Evolutionary conservation across 495 filamentous ascomycete species (phyloP), one percentile per base, ranked within the genome.

Genomic region (Penicillium arizonense): DNA sequence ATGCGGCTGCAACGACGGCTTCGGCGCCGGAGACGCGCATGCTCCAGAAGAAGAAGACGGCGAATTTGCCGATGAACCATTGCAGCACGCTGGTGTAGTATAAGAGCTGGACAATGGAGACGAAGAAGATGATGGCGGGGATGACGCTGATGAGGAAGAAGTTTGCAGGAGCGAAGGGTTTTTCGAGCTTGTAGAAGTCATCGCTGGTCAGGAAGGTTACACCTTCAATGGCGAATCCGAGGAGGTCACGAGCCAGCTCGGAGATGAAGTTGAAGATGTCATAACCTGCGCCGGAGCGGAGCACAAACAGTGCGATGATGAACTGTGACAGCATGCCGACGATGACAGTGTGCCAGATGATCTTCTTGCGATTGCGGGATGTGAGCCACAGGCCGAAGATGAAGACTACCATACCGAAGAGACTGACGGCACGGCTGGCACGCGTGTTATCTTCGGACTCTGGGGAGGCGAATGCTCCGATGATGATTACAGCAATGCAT

Each of bases 211-310:
- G 64, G 76, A 96, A 96, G 4, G 64, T 62, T 0, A 87, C 81
- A 55, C 91, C 91, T 4, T 87, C 58, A 5, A 40, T 37, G 11
- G 91, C 87, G 52, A 88, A 96, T 13, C 83, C 79, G 4, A 96
- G 77, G 5, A 96, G 76, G 44, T 77, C 72, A 38, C 82, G 75
- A 13, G 89, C 89, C 34, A 93, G 73, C 3, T 64, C 69, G 0
- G 89, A 89, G 45, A 96, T 79, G 71, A 96, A 96, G 64, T 77
- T 83, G 77, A 96, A 96, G 67, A 96, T 96, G 62, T 96, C 89
- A 65, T 79, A 78, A 72, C 82, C 90, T 18, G 84, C 88, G 20
- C 80, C 70, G 24, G 88, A 90, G 21, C 90, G 80, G 52, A 96
- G 77, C 24, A 96, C 91, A 55, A 96, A 96, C 7, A 96, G 77